phyloP scores from a whole-genome alignment of 1,139 yeast genomes.

The Geotrichum fermentans region DNA sequence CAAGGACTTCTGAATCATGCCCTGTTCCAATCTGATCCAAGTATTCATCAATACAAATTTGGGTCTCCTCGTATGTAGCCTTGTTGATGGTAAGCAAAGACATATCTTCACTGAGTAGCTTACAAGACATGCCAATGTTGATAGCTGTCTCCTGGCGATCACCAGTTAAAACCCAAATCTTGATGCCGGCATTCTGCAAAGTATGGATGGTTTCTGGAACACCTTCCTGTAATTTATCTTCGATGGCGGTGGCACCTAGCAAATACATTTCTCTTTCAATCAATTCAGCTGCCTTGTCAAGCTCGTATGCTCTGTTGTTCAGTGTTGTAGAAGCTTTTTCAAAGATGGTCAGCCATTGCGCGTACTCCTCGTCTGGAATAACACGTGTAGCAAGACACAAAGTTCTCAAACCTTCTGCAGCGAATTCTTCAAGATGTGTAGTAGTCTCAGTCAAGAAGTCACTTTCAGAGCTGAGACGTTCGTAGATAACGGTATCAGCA shows the following conservation, averaged over 20 bases:
- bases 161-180: constrained; percentile 96
- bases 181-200: constrained; percentile 92
- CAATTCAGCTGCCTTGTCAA: constrained; percentile 79
- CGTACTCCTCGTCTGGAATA: constrained; percentile 73
- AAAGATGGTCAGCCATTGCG: constrained; percentile 54
- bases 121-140: constrained; percentile 97
- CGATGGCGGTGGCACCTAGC: constrained; percentile 97
- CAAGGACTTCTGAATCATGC: constrained; percentile 74
- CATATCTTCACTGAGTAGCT: constrained; percentile 92
- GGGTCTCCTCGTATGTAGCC: constrained; percentile 69
- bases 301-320: constrained; percentile 63
- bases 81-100: constrained; percentile 85
- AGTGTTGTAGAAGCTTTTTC: constrained; percentile 80
- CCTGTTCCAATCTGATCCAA: constrained; percentile 63
- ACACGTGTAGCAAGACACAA: constrained; percentile 86
- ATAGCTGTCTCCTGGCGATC: constrained; percentile 99
- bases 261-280: constrained; percentile 77
- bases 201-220: constrained; percentile 97
- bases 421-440: constrained; percentile 91
- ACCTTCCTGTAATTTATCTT: constrained; percentile 95
- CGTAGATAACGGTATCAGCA: constrained; percentile 93
- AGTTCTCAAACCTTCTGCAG: constrained; percentile 92
- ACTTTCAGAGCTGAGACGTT: constrained; percentile 68
- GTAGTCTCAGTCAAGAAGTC: constrained; percentile 79
- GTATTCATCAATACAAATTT: constrained; percentile 66